Evolutionary conservation across 2,329 filamentous ascomycete genomes (phyloP).

Genomic region (Penicillium sp.): DNA sequence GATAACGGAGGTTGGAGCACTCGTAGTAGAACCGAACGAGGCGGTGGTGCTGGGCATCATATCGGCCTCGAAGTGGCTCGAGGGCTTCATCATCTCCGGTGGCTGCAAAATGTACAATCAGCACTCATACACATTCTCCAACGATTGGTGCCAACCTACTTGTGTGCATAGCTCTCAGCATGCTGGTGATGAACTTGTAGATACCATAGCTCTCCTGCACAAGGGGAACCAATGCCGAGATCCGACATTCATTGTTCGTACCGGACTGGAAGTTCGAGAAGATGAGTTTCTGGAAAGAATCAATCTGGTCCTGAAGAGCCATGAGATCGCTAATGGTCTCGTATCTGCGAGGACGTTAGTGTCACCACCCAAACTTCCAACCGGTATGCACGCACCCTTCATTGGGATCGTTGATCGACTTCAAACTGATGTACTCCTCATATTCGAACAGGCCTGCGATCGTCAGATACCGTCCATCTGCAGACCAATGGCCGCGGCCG

Average conservation of each 20-base stretch:
- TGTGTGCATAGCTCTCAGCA: constrained; percentile 96
- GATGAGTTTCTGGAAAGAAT: constrained; percentile 96
- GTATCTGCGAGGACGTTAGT: constrained; percentile 50
- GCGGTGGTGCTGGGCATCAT: constrained; percentile 94
- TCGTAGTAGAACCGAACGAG: constrained; percentile 99
- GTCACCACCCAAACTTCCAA: not conserved
- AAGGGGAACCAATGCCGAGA: constrained; percentile 87
- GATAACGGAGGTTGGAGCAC: constrained; percentile 94
- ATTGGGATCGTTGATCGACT: constrained; percentile 97
- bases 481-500: not conserved
- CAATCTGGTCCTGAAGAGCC: constrained; percentile 96
- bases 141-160: constrained; percentile 59
- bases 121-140: not conserved
- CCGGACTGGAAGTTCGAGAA: constrained; percentile 94
- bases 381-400: constrained; percentile 67
- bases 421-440: constrained; percentile 97
- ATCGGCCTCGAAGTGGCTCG: constrained; percentile 81
- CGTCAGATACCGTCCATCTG: constrained; percentile 12
- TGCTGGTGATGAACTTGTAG: constrained; percentile 99
- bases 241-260: constrained; percentile 93
- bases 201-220: constrained; percentile 99
- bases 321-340: constrained; percentile 97
- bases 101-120: constrained; percentile 49
- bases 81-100: constrained; percentile 93
- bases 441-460: constrained; percentile 83